Base-by-base conservation (phyloP, 2,329 filamentous ascomycete species). In the Penicillium sp. region DNA sequence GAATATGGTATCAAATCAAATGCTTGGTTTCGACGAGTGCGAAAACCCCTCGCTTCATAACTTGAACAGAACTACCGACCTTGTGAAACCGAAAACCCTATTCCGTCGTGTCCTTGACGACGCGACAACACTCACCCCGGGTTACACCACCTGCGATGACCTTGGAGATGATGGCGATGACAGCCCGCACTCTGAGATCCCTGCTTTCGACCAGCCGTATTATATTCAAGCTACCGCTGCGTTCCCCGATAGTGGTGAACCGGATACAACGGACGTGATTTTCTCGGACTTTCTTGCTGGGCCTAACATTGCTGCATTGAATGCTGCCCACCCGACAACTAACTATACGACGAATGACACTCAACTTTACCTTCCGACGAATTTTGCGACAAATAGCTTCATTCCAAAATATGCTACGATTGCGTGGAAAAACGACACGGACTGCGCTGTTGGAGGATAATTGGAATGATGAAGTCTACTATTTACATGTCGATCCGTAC, bases 121-220 rank as follows among this genome's bases (percentile, higher is more conserved):
- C 33, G 6, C 29, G 4, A 22, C 37, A 40, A 12, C 14, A 2
- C 20, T 26, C 11, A 47, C 42, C 6, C 31, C 35, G 3, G 55
- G 55, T 22, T 57, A 57, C 29, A 50, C 48, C 26, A 54, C 47
- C 6, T 57, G 51, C 29, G 51, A 54, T 45, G 51, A 57, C 18
- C 51, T 57, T n/a, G 51, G 55, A 8, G 15, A 40, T 54, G 55
- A 51, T 51, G 51, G 55, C 11, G 51, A 57, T 44, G 54, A 56
- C 14, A 56, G 45, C 18, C 45, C 43, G 1, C 54, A 56, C 27
- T 52, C 54, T 20, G n/a, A 18, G n/a, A 49, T 56, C 18, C 49
- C 54, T 9, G 54, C 37, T 20, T 49, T 41, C 4, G 6, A 29
- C 2, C 37, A 49, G 22, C 55, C 46, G 15, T 18, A 15, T 11